A percentile compares a stretch with the other conserved stretches of the same genome.
phyloP scores from a whole-genome alignment of 2,329 filamentous ascomycete species.

The Ophiostoma angusticollis region DNA sequence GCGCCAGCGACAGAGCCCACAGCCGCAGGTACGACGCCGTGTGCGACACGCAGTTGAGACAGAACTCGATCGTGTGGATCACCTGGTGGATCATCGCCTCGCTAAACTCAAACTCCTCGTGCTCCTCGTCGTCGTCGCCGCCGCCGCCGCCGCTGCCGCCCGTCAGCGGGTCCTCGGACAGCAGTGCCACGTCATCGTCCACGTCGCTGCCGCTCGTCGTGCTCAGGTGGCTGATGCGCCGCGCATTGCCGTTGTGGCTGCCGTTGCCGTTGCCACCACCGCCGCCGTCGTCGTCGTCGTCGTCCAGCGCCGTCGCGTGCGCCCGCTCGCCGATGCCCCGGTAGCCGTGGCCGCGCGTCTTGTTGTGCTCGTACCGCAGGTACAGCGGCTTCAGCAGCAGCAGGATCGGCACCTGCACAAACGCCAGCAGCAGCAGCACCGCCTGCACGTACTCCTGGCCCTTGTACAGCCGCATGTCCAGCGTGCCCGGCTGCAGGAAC shows the following conservation, averaged over 20 bases:
- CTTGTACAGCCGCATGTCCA: conserved; percentile 61
- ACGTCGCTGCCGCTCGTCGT: conserved; percentile 44
- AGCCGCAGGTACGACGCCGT: conserved; percentile 97
- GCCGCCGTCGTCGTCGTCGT: conserved; percentile 54
- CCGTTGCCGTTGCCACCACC: conserved; percentile 60
- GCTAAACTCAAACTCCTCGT: conserved; percentile 94
- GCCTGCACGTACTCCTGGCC: conserved; percentile 69
- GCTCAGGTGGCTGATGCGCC: conserved; percentile 3
- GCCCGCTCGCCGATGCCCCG: conserved; percentile 82
- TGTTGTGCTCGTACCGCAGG: conserved; percentile 86
- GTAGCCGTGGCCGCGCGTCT: conserved; percentile 76
- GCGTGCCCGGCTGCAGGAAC: conserved; percentile 77
- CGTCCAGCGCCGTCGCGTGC: conserved; percentile 77
- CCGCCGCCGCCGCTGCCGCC: conserved; percentile 24
- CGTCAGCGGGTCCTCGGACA: conserved; percentile 68
- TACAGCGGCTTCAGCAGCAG: conserved; percentile 95
- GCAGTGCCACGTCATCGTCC: conserved; percentile 73
- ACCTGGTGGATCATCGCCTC: conserved; percentile 98
- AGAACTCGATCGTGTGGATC: conserved; percentile 99
- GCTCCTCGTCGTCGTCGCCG: conserved; percentile 43
- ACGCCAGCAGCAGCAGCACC: conserved; percentile 65
- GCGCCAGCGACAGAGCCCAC: conserved; percentile 91
- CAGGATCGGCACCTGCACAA: conserved; percentile 77
- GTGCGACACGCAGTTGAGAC: conserved; percentile 96
- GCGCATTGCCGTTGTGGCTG: conserved; percentile 42